Conservation (phyloP, 805 yeast species). For the Saccharomycopsis fermentans region DNA sequence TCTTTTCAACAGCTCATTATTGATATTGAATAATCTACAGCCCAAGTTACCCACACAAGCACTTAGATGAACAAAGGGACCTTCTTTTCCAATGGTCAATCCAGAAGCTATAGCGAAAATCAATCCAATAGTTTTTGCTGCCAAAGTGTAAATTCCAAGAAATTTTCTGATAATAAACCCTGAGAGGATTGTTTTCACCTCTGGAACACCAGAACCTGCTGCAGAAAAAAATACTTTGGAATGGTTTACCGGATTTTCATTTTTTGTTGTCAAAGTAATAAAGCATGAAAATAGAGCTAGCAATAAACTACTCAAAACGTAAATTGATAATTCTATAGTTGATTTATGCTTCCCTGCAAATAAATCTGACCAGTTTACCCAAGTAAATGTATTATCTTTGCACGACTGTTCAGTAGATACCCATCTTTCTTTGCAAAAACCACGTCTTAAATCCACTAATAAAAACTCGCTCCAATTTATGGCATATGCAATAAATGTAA, state of each 20-base stretch:
- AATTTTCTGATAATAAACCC: slow-evolving; percentile 47
- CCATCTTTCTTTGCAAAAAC: slow-evolving; percentile 40
- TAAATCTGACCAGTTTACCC: slow-evolving; percentile 34
- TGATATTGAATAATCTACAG: slow-evolving; percentile 35
- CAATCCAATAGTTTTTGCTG: slow-evolving; percentile 38
- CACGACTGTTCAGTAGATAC: slow-evolving; percentile 34
- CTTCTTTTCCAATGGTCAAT: slow-evolving; percentile 48
- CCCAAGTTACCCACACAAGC: slow-evolving; percentile 47
- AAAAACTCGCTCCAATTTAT: slow-evolving; percentile 39
- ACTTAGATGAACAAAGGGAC: slow-evolving; percentile 53
- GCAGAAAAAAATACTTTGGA: slow-evolving; percentile 36
- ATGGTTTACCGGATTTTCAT: slow-evolving; percentile 24
- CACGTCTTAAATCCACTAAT: slow-evolving; percentile 41
- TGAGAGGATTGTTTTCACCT: slow-evolving; percentile 48
- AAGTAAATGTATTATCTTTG: slow-evolving; percentile 18
- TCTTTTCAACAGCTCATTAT: slow-evolving; percentile 40
- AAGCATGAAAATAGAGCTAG: slow-evolving; percentile 37
- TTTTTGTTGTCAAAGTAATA: slow-evolving; percentile 38
- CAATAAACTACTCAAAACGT: slow-evolving; percentile 28
- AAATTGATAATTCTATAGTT: slow-evolving; percentile 29
- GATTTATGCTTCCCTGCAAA: slow-evolving; percentile 2
- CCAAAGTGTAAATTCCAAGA: slow-evolving; percentile 40
- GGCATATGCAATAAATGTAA: slow-evolving; percentile 39
- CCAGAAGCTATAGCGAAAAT: slow-evolving; percentile 49
- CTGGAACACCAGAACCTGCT: slow-evolving; percentile 52